Base-by-base conservation (phyloP, 257 asterid species). In the Solanum tarapatanum region DNA sequence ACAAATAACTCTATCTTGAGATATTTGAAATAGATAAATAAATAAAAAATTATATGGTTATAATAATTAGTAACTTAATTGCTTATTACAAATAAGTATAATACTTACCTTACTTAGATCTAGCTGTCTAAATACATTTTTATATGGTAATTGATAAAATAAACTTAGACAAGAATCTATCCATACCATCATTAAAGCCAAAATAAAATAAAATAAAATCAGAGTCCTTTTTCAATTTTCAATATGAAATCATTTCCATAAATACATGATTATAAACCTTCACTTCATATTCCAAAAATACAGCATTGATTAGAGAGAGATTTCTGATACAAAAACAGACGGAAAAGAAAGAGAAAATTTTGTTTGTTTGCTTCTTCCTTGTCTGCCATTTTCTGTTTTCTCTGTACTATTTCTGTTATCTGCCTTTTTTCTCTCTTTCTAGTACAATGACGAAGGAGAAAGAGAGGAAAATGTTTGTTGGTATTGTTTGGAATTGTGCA, bases 401-500 rank as follows among this genome's bases (percentile, higher is more conserved):
- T 30, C 76, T 72, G 24, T 74, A 17, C 43, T 8, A 77, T 77
- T 77, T 77, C 35, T 76, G 23, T 74, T 74, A 28, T 51, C 66
- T 19, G 66, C 55, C 7, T 48, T 48, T 48, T 48, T 2, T 14
- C 60, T 48, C 60, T 48, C 60, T 48, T 14, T 48, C 60, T 28
- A 70, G 41, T 72, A 72, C 51, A 74, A 7, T 58, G 66, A 90
- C 74, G 26, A 89, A 89, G 79, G 92, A 90, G 26, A 90, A 90
- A 77, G 93, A 92, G 33, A 87, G 87, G 89, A 92, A 89, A 84
- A 92, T 93, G 94, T 88, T 95, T 12, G 96, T 93, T 9, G 98
- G 98, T 9, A 90, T 94, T 8, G 93, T 91, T 0, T 95, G 94
- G 94, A 94, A 92, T 32, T 95, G 96, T 89, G 97, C 94, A 6